Conservation (phyloP, 23 red algal species). For the Gracilariopsis chorda region DNA sequence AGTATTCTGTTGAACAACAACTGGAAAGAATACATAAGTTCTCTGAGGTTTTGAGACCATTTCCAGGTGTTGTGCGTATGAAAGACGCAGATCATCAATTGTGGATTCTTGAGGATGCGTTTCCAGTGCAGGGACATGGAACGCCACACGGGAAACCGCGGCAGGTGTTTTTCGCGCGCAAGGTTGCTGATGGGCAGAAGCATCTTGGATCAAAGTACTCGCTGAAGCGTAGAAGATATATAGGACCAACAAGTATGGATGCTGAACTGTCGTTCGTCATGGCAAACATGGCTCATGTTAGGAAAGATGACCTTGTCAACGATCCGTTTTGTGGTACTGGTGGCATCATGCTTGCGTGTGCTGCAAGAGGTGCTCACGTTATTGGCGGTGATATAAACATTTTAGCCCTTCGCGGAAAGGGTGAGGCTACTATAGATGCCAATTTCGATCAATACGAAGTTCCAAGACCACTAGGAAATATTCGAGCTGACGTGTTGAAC, state of each 20-base stretch:
- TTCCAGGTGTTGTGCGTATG: slow-evolving; percentile 69
- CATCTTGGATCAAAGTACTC: slow-evolving; percentile 59
- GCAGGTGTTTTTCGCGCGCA: slow-evolving; percentile 66
- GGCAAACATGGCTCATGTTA: slow-evolving; percentile 86
- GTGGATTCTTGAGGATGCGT: slow-evolving; percentile 82
- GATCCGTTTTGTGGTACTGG: slow-evolving; percentile 96
- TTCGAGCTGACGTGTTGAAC: slow-evolving; percentile 78
- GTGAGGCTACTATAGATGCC: slow-evolving; percentile 30
- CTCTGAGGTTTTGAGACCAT: slow-evolving; percentile 40
- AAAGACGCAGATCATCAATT: slow-evolving; percentile 59
- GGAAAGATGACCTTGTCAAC: slow-evolving; percentile 61
- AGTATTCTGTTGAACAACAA: slow-evolving; percentile 45
- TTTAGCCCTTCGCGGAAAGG: slow-evolving; percentile 74
- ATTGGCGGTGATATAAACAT: slow-evolving; percentile 86
- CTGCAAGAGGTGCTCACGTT: slow-evolving; percentile 64
- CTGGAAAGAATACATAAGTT: slow-evolving; percentile 66
- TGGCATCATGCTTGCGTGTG: slow-evolving; percentile 76
- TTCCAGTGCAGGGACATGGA: slow-evolving; percentile 34
- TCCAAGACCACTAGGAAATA: slow-evolving; percentile 47
- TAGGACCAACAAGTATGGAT: slow-evolving; percentile 97
- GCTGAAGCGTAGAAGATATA: slow-evolving; percentile 64
- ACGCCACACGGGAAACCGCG: slow-evolving; percentile 1
- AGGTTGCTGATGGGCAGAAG: slow-evolving; percentile 33
- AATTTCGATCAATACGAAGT: slow-evolving; percentile 94
- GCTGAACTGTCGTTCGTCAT: slow-evolving; percentile 98